Percentiles rank a stretch among this genome's conserved stretches.
phyloP scores from a whole-genome alignment of 2,329 filamentous ascomycete genomes.

The Fusarium cicatricum region DNA sequence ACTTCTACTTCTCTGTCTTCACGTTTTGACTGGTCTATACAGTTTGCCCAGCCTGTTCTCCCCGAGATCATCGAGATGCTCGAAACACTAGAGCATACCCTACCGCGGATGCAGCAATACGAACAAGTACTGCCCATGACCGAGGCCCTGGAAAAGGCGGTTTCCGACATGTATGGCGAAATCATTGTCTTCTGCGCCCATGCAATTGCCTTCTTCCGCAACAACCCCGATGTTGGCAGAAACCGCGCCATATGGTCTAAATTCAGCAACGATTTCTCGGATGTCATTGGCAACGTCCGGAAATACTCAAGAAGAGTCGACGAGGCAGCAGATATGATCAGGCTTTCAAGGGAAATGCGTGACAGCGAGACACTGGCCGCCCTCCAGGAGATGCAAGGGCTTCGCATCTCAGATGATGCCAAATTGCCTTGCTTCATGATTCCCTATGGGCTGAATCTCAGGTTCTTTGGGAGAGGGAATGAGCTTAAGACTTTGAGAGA shows the following conservation, averaged over 20 bases:
- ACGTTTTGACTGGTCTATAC: not conserved
- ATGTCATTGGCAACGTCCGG: not conserved
- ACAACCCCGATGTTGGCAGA: not conserved
- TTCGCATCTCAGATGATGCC: not conserved
- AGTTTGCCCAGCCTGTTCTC: slow-evolving; percentile 3
- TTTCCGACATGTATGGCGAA: slow-evolving; percentile 3
- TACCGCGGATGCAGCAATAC: not conserved
- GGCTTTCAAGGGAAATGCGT: not conserved
- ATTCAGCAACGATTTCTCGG: not conserved
- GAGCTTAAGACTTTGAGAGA: not conserved
- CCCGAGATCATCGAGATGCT: slow-evolving; percentile 1
- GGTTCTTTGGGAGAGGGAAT: not conserved
- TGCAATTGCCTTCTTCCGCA: slow-evolving; percentile 1
- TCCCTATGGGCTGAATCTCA: not conserved
- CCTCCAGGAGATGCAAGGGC: not conserved
- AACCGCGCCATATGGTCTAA: not conserved
- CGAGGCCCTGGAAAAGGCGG: not conserved
- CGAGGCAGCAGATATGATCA: not conserved
- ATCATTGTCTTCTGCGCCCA: slow-evolving; percentile 4
- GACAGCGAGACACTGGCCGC: not conserved
- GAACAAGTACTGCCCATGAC: not conserved
- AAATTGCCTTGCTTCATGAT: not conserved
- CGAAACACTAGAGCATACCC: not conserved
- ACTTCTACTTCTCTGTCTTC: not conserved
- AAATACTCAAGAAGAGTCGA: not conserved